Conservation (phyloP, 139 green algal species). For the Chlamydomonas applanata region DNA sequence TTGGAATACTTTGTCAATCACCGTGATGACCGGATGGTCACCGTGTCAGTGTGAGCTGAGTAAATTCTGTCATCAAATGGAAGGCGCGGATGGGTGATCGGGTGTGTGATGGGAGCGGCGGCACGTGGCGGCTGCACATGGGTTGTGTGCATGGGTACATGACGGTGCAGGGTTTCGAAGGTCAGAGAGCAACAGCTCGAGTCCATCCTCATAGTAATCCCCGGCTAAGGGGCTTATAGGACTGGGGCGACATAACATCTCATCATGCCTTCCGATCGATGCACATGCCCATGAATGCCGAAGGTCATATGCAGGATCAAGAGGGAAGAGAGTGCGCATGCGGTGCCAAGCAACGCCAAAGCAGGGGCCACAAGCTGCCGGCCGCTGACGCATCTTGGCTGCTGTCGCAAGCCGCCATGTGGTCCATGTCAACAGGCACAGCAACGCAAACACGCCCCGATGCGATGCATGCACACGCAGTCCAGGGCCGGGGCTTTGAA, state of each 20-base stretch:
- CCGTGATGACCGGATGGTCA: too few relatives aligned
- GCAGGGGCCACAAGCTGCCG: too few relatives aligned
- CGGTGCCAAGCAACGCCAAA: too few relatives aligned
- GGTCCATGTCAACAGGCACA: not conserved
- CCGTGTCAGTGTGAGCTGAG: conserved; percentile 56
- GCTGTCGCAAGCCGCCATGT: too few relatives aligned
- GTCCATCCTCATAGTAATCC: conserved; percentile 61
- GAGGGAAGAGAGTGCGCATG: not conserved
- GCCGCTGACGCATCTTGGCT: too few relatives aligned
- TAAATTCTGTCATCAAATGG: conserved; percentile 44
- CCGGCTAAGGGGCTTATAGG: conserved; percentile 58
- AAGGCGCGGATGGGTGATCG: not conserved
- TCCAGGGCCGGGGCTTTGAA: not conserved
- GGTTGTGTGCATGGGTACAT: not conserved
- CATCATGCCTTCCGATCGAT: conserved; percentile 34
- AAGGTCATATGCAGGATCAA: not conserved
- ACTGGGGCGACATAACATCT: conserved; percentile 62
- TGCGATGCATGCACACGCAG: not conserved
- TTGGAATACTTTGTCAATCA: conserved; percentile 41
- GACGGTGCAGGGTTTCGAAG: not conserved
- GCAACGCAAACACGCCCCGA: not conserved
- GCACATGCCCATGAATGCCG: not conserved
- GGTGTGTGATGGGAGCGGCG: too few relatives aligned
- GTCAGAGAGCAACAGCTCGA: conserved; percentile 45
- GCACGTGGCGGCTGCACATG: not conserved